Conservation (phyloP, 2,329 filamentous ascomycete genomes). For the Ophiosphaerella narmari region DNA sequence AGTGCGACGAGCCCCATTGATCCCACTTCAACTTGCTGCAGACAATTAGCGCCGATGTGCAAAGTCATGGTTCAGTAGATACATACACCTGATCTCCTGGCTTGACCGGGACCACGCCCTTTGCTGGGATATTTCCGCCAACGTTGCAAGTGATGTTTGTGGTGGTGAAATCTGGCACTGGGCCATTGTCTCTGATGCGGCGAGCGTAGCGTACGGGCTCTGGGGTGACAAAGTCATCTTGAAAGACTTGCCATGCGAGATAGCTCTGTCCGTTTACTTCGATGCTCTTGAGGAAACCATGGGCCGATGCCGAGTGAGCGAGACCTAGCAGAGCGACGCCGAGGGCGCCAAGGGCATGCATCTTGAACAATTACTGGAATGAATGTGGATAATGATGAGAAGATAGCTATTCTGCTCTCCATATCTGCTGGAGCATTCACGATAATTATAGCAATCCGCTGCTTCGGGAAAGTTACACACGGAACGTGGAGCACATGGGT, state of each 20-base stretch:
- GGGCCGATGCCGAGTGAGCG: conserved; percentile 3
- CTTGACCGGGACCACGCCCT: conserved; percentile 24
- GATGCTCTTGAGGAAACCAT: conserved; percentile 21
- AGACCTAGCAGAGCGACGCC: neutral
- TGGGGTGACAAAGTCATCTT: conserved; percentile 20
- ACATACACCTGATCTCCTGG: conserved; percentile 28
- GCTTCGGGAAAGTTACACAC: no score
- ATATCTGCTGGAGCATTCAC: neutral
- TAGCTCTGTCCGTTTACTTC: conserved; percentile 18
- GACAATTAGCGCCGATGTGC: neutral
- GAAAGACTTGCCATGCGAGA: conserved; percentile 19
- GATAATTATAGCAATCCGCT: no score
- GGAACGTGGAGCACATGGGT: no score
- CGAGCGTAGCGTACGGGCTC: conserved; percentile 20
- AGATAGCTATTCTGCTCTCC: neutral
- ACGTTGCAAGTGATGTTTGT: conserved; percentile 26
- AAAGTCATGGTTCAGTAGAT: neutral
- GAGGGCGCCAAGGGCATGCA: neutral
- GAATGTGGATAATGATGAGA: neutral
- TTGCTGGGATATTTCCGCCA: conserved; percentile 27
- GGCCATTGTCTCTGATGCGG: conserved; percentile 19
- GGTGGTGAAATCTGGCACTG: conserved; percentile 21
- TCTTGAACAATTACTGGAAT: neutral
- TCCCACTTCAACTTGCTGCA: conserved; percentile 41
- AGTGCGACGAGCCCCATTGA: conserved; percentile 38